phyloP scores from a whole-genome alignment of 2,329 filamentous ascomycete genomes.

The Tympanopsis confertula region DNA sequence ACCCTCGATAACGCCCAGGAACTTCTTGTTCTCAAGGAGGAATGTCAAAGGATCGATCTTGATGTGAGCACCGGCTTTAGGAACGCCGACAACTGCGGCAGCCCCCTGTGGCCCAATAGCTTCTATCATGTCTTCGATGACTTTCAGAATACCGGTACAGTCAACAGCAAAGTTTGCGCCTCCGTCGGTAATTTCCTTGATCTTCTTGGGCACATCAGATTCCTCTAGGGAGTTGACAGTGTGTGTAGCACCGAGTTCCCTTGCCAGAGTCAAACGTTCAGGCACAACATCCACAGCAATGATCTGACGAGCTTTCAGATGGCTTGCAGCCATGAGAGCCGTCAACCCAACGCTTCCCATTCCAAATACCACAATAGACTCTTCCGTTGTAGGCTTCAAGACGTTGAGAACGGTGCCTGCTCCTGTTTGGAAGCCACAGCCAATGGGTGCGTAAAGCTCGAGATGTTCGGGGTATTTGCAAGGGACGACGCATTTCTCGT shows the following conservation, averaged over 20 bases:
- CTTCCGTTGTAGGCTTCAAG: conserved; percentile 10
- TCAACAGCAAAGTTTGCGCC: conserved; percentile 16
- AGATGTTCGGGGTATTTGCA: conserved; percentile 12
- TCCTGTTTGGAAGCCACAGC: conserved; percentile 30
- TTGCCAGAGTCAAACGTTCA: conserved; percentile 26
- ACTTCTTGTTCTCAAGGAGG: conserved; percentile 14
- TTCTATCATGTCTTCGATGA: conserved; percentile 16
- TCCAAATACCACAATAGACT: conserved; percentile 22
- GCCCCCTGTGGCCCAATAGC: conserved; percentile 16
- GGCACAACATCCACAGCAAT: conserved; percentile 32
- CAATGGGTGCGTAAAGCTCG: conserved; percentile 22
- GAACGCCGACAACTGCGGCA: conserved; percentile 18
- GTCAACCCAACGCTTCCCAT: conserved; percentile 26
- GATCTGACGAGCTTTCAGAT: conserved; percentile 16
- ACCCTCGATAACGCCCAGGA: conserved; percentile 19
- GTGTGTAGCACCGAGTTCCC: conserved; percentile 29
- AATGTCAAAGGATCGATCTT: conserved; percentile 12
- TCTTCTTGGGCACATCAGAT: conserved; percentile 12
- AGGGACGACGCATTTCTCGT: conserved; percentile 11
- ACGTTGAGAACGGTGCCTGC: conserved; percentile 26
- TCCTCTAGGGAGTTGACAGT: conserved; percentile 18
- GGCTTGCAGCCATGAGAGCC: conserved; percentile 23
- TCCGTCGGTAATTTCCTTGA: conserved; percentile 14
- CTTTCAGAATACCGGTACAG: conserved; percentile 13
- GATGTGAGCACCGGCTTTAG: conserved; percentile 12